These are phyloP conservation scores for Limonium bicolor DNA, from an alignment of 148 eudicot genomes.

Conservation along the genomic window DNA sequence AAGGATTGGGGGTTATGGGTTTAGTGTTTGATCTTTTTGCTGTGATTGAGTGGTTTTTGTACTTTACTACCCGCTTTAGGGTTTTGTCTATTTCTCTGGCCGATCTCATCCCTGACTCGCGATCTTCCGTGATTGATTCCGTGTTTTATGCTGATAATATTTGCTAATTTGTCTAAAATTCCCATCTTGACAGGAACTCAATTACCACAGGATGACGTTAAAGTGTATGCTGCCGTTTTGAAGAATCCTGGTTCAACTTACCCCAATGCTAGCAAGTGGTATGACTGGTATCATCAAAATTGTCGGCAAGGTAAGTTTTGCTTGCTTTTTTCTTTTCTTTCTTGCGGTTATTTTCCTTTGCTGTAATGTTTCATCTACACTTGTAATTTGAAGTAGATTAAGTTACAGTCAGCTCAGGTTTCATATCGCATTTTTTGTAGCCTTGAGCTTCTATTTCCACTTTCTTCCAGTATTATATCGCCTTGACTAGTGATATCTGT, in stretches of 20 bases:
- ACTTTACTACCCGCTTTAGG: no score
- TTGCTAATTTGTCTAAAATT: background rate
- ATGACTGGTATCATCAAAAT: constrained; percentile 31
- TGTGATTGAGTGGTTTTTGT: no score
- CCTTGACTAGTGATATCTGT: no score
- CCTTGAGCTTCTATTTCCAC: background rate
- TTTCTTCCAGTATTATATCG: no score
- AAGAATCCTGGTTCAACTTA: constrained; percentile 40
- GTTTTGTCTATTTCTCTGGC: no score
- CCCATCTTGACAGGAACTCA: constrained; percentile 42
- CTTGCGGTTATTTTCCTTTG: background rate
- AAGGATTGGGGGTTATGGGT: no score
- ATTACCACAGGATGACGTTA: constrained; percentile 71
- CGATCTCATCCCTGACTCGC: no score
- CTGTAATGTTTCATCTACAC: background rate
- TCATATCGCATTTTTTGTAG: background rate
- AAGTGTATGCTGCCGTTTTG: constrained; percentile 55
- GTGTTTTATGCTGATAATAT: background rate
- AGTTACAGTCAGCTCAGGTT: background rate
- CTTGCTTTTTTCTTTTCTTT: background rate
- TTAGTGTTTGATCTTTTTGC: no score
- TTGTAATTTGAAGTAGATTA: background rate
- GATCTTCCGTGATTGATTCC: background rate
- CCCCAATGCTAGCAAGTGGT: constrained; percentile 75
- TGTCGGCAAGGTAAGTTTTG: constrained; percentile 41